Evolutionary conservation across 2,329 filamentous ascomycete genomes (phyloP), one percentile per base, ranked within the genome.

Genomic region (Fusarium tuaranense): DNA sequence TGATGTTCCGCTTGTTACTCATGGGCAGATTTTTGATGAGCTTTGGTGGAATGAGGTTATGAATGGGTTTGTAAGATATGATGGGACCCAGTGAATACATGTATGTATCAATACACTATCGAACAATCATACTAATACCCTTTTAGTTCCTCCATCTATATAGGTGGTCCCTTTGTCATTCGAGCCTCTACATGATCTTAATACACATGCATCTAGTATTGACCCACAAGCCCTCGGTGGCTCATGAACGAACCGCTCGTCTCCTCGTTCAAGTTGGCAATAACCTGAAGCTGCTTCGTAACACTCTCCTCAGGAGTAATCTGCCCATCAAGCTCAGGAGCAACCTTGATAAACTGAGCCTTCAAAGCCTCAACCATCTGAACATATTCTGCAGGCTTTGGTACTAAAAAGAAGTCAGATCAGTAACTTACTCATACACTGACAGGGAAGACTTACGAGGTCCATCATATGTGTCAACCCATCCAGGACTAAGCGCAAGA

Each of bases 231-330:
- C 1, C 60, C 60, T n/a, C 41, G 60, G 20, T 63, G 60, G 20
- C 41, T 63, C n/a, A 51, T 4, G 5, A 63, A 63, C 20, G 18
- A 13, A 3, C 60, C 60, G 20, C 60, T 63, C 20, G 34, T 48
- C 12, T 48, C 20, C 41, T 48, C 60, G 14, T 63, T 20, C 30
- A 63, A 12, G 5, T 25, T 25, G 4, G 20, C 60, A n/a, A 63
- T 63, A 2, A 63, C 60, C 3, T 36, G 14, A 9, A 63, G 39
- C 41, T 51, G 41, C 27, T 20, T 14, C 2, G 14, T n/a, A 1
- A 63, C 60, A 34, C 60, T 51, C 22, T 63, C 41, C 32, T 63
- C 16, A 4, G 60, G 60, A 14, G n/a, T 36, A 20, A 63, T 63
- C 30, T 38, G 20, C 5, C 20, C 30, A 2, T 36, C 36, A 6